These are phyloP conservation scores for Cryptosporidium muris DNA, from an alignment of 169 alveolate species.

Conservation along the genomic window DNA sequence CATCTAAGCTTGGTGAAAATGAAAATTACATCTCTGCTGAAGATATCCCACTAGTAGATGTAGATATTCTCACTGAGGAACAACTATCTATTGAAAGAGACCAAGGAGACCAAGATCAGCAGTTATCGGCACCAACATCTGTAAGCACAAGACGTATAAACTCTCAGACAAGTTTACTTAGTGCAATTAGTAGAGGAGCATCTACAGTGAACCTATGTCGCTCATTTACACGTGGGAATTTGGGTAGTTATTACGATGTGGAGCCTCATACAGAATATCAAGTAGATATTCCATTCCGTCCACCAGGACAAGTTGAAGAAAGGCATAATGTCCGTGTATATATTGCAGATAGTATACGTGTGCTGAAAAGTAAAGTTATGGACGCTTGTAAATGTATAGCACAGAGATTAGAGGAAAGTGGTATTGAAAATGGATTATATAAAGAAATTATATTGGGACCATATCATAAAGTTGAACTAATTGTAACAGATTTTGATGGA, in stretches of 20 bases:
- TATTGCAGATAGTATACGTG: slow-evolving; percentile 67
- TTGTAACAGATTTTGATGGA: slow-evolving; percentile 67
- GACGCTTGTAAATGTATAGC: slow-evolving; percentile 68
- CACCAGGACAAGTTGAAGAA: slow-evolving; percentile 72
- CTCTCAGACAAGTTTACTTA: slow-evolving; percentile 57
- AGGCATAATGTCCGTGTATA: slow-evolving; percentile 65
- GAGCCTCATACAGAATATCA: slow-evolving; percentile 64
- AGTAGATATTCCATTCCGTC: slow-evolving; percentile 68
- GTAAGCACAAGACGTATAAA: slow-evolving; percentile 49
- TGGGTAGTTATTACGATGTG: slow-evolving; percentile 46
- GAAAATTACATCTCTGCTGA: not conserved
- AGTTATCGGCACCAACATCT: slow-evolving; percentile 13
- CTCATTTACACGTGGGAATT: slow-evolving; percentile 61
- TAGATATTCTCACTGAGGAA: not conserved
- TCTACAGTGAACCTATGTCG: slow-evolving; percentile 65
- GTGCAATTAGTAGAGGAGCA: slow-evolving; percentile 68
- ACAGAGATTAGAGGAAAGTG: slow-evolving; percentile 66
- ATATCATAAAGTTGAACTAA: slow-evolving; percentile 53
- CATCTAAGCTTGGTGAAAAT: not conserved
- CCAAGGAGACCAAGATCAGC: slow-evolving; percentile 55
- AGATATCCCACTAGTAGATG: slow-evolving; percentile 7
- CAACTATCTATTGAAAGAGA: slow-evolving; percentile 6
- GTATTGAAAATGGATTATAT: slow-evolving; percentile 61
- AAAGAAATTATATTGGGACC: slow-evolving; percentile 69
- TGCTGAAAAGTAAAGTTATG: slow-evolving; percentile 52